Base-by-base conservation (phyloP, 164 flowering plant species). In the Nymphaea thermarum region DNA sequence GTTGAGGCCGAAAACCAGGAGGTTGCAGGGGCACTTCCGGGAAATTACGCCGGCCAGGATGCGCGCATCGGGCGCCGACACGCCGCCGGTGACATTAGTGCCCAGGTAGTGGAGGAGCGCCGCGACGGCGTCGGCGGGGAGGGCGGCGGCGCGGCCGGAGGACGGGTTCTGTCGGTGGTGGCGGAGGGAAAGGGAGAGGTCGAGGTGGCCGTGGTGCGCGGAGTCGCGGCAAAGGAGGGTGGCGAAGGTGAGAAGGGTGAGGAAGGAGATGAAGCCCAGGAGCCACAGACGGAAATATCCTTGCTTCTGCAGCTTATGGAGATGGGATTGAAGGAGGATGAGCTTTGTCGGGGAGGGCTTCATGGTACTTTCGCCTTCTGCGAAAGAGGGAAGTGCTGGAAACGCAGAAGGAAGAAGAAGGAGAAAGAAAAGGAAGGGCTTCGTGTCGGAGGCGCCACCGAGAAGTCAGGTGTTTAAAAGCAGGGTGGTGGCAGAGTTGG, bases 1-100 rank as follows among this genome's bases (percentile, higher is more conserved):
- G 64, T 87, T 85, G 65, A 94, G 80, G 12, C 98, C 96, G 76
- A 94, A 94, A 43, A 90, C 64, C 67, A 94, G 90, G 81, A 94
- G 66, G 73, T 91, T 88, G 68, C 90, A 85, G 4, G 84, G 78
- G 17, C 81, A 42, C 75, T 86, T 81, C 66, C 66, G 71, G 47
- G 66, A 76, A 76, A 90, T 82, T 6, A 78, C 77, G 73, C 75
- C 62, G 66, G 89, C 75, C 60, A 90, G 71, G 73, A 82, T 43
- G 51, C 67, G 68, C 67, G 89, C 79, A 66, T 93, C 96, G 10
- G 76, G 25, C 43, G 75, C n/a, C 53, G 91, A 64, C 93, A 93
- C 86, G 60, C 72, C 80, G 44, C 81, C 77, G 16, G 82, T 72
- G 74, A 70, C 3, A 75, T 87, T 87, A 43, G 87, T 66, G 67